Base-by-base conservation (phyloP, 1,139 yeast genomes). In the Suhomyces yuchorum region DNA sequence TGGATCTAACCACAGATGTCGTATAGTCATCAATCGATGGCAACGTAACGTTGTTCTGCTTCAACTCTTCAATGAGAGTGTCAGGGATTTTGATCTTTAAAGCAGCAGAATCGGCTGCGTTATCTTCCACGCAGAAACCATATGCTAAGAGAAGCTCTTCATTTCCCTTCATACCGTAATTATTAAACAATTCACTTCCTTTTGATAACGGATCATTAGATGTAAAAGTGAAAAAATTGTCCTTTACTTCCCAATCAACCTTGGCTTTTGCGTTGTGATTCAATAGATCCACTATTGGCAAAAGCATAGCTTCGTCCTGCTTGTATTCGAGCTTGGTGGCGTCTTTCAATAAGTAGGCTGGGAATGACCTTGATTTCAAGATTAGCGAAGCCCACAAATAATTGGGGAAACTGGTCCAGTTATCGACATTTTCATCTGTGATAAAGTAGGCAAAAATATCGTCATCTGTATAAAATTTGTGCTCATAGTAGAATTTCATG, bases 161-260 rank as follows among this genome's bases (percentile, higher is more conserved):
- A 60, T 91, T 91, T 0, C 95, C 85, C 61, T 90, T 91, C 50
- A 84, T 80, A 1, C 98, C 98, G 63, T 92, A 91, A 64, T 88
- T 90, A 63, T 91, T 90, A 63, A 66, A 85, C 1, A 90, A 57
- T 59, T 89, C 86, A 4, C 61, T 59, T 0, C 81, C 84, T 0
- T 46, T 46, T 3, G 37, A 56, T 3, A 50, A 45, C 1, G 61
- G 53, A n/a, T 65, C 62, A 1, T 48, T 51, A 39, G 77, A 62
- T 41, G 60, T 61, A 59, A 76, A 62, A 46, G 60, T 57, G 44
- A 73, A 73, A 26, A 42, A 57, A 9, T 51, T 52, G 14, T 63
- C 60, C 2, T 63, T 58, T 1, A 61, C 66, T 0, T 59, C 53
- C 97, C 97, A 91, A 28, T 74, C 71, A 1, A 90, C 91, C n/a